Percentiles rank a stretch among this genome's conserved stretches.
Evolutionary conservation across 106 monocot genomes (phyloP).

Genomic region (Triglochin maritima): DNA sequence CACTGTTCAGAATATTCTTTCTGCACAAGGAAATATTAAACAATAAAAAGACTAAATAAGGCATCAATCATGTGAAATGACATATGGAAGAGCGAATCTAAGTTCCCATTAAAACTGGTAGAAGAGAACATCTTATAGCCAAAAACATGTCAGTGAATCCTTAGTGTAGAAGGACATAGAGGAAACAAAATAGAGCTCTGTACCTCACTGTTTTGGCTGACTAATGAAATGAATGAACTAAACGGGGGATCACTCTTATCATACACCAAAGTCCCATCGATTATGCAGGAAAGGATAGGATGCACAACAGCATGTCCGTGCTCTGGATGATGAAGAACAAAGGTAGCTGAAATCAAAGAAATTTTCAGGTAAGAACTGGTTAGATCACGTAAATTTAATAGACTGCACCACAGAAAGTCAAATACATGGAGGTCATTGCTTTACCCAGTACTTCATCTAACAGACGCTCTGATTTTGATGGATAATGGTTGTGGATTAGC

Average conservation of each 20-base stretch:
- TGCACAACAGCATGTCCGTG: constrained; percentile 97
- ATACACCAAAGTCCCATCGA: constrained; percentile 75
- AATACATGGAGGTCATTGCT: not conserved
- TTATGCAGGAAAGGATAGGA: constrained; percentile 97
- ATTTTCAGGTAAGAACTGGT: not conserved
- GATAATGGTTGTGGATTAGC: constrained; percentile 90
- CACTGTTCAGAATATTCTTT: constrained; percentile 98
- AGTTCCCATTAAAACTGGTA: not conserved
- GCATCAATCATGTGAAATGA: not conserved
- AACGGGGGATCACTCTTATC: constrained; percentile 69
- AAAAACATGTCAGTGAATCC: no score
- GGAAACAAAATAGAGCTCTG: not conserved
- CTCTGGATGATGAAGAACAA: constrained; percentile 98
- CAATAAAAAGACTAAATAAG: not conserved
- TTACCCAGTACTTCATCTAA: constrained; percentile 97
- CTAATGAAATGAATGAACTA: constrained; percentile 84
- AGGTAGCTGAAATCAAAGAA: constrained; percentile 20
- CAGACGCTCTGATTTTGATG: constrained; percentile 64
- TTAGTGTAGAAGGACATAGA: not conserved
- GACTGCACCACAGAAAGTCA: not conserved
- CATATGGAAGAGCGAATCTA: no score
- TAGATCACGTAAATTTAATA: not conserved
- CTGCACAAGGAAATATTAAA: constrained; percentile 28
- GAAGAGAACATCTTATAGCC: not conserved
- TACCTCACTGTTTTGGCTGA: constrained; percentile 85